These are phyloP conservation scores for Stemphylium lycopersici DNA, from an alignment of 2,329 filamentous ascomycete species.

Conservation along the genomic window DNA sequence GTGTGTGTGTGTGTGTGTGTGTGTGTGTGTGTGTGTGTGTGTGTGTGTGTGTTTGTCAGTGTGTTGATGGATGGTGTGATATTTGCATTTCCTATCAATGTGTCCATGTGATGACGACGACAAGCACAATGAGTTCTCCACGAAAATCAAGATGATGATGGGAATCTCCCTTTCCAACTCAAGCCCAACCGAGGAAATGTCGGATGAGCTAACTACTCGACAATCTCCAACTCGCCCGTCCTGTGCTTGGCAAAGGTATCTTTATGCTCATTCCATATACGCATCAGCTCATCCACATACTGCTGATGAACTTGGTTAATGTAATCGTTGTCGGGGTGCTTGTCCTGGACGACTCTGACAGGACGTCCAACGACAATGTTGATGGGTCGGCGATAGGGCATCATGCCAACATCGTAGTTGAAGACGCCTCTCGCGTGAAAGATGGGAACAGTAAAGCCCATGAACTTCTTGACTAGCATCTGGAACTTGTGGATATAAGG, in stretches of 20 bases:
- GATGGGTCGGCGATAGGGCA: slow-evolving; percentile 87
- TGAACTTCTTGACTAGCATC: slow-evolving; percentile 79
- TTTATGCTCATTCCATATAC: slow-evolving; percentile 79
- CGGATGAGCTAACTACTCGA: slow-evolving; percentile 54
- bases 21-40: too few relatives aligned
- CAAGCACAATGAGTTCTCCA: too few relatives aligned
- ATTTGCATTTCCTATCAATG: too few relatives aligned
- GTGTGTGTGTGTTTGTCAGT: too few relatives aligned
- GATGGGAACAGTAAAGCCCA: slow-evolving; percentile 91
- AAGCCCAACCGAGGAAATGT: neutral
- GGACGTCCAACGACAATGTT: slow-evolving; percentile 90
- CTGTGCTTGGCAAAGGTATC: slow-evolving; percentile 71
- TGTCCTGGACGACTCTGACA: slow-evolving; percentile 69
- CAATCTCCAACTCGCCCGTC: slow-evolving; percentile 69
- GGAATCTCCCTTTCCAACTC: too few relatives aligned
- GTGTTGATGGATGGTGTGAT: too few relatives aligned
- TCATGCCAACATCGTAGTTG: slow-evolving; percentile 95
- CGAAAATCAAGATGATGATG: too few relatives aligned
- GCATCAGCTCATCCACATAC: slow-evolving; percentile 77
- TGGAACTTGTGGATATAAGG: slow-evolving; percentile 82
- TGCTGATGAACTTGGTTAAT: slow-evolving; percentile 79
- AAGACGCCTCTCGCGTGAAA: slow-evolving; percentile 92
- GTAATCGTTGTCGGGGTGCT: slow-evolving; percentile 73
- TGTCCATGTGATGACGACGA: too few relatives aligned
- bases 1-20: too few relatives aligned